Evolutionary conservation across 208 protist species (phyloP).

Genomic region (Leishmania major): DNA sequence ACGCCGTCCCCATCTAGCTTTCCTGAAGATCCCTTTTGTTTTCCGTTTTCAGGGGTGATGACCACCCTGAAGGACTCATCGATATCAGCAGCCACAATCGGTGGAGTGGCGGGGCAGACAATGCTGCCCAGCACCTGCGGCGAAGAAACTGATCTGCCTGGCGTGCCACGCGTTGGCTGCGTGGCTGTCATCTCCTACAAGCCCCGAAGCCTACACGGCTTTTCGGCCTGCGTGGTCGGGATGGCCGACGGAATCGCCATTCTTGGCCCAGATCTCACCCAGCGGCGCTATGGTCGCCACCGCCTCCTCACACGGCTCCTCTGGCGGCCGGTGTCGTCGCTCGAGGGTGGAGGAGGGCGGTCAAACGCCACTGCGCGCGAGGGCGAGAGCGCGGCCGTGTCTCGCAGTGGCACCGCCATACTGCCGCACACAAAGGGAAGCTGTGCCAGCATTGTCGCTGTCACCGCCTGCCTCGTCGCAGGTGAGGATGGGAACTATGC

Average conservation of each 20-base stretch:
- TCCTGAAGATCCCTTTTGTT: neutral
- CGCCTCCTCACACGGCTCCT: slow-evolving; percentile 46
- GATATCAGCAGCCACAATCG: neutral
- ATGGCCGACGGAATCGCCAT: slow-evolving; percentile 56
- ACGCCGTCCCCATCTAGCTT: neutral
- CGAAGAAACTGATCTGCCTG: slow-evolving; percentile 71
- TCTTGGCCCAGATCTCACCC: slow-evolving; percentile 57
- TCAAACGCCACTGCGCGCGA: neutral
- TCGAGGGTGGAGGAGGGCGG: neutral
- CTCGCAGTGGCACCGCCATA: neutral
- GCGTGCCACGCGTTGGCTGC: slow-evolving; percentile 67
- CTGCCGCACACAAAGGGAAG: slow-evolving; percentile 22
- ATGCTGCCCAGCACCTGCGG: slow-evolving; percentile 63
- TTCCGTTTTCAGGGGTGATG: too few species aligned
- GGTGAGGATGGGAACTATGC: neutral
- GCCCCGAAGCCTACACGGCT: slow-evolving; percentile 21
- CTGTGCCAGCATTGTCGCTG: slow-evolving; percentile 23
- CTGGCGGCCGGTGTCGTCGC: slow-evolving; percentile 38
- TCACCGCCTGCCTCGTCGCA: slow-evolving; percentile 22
- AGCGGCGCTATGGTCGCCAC: slow-evolving; percentile 31
- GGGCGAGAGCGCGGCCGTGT: neutral
- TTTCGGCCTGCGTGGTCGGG: slow-evolving; percentile 60
- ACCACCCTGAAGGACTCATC: neutral
- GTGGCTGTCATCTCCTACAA: slow-evolving; percentile 52
- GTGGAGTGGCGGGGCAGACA: neutral